Conservation (phyloP, 129 eudicot species). For the Mikania micrantha region DNA sequence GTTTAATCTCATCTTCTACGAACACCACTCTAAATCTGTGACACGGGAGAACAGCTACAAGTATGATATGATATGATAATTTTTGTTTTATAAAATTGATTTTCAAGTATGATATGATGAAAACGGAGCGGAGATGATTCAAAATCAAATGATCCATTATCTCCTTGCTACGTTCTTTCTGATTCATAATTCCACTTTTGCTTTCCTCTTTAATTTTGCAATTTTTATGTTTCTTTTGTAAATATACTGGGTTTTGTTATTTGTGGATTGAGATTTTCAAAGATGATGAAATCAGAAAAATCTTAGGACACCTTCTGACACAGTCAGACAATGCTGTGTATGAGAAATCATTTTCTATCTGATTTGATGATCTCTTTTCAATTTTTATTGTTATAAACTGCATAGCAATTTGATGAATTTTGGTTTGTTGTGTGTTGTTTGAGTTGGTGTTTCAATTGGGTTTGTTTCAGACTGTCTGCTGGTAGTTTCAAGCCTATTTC, state of each 20-base stretch:
- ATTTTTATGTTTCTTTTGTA: background rate
- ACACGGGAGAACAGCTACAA: no score
- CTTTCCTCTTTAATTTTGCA: background rate
- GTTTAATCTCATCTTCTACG: no score
- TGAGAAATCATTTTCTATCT: constrained; percentile 46
- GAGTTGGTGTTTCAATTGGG: no score
- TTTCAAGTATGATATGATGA: constrained; percentile 25
- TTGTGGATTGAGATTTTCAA: constrained; percentile 10
- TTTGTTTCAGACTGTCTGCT: no score
- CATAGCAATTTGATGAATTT: background rate
- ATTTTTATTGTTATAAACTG: background rate
- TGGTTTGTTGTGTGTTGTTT: no score
- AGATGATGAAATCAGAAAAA: constrained; percentile 50
- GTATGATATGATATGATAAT: no score
- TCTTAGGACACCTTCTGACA: constrained; percentile 89
- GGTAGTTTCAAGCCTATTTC: no score
- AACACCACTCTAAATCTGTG: no score
- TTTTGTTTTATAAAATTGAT: background rate
- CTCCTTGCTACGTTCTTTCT: constrained; percentile 55
- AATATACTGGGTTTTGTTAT: background rate
- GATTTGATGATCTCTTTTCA: constrained; percentile 26
- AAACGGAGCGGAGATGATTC: constrained; percentile 34
- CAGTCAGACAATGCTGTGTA: constrained; percentile 57
- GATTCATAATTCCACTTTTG: constrained; percentile 22
- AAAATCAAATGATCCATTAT: constrained; percentile 27